These are phyloP conservation scores for Geotrichum cucujoidarum DNA, from an alignment of 1,139 yeast species.

Conservation along the genomic window DNA sequence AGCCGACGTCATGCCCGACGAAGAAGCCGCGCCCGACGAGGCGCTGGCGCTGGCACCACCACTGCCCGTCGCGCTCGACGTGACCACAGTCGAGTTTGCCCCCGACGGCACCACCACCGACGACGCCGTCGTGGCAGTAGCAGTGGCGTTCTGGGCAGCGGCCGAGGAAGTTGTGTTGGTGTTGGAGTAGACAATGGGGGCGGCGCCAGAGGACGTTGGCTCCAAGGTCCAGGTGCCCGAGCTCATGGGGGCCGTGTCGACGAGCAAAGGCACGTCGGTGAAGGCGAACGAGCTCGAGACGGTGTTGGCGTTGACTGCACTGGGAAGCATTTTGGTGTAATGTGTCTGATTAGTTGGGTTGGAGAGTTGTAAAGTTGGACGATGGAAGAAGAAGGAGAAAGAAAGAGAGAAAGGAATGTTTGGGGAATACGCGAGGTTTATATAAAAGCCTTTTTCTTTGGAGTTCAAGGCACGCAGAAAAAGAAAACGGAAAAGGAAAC, in stretches of 20 bases:
- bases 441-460: neutral
- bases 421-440: neutral
- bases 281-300: neutral
- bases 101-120: neutral
- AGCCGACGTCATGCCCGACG: neutral
- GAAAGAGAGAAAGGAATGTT: neutral
- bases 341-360: neutral
- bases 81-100: neutral
- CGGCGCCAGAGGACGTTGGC: conserved; percentile 4
- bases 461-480: no score
- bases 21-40: neutral
- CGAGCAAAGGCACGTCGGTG: conserved; percentile 12
- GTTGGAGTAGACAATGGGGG: conserved; percentile 1
- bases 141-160: neutral
- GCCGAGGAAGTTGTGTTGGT: neutral
- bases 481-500: no score
- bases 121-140: neutral
- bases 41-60: neutral
- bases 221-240: conserved; percentile 6
- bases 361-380: no score
- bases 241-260: conserved; percentile 10
- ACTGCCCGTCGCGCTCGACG: neutral
- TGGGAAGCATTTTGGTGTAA: neutral
- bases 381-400: neutral
- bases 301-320: conserved; percentile 14